These are phyloP conservation scores for Scytalidium lignicola DNA, from an alignment of 2,329 filamentous ascomycete species.

Conservation along the genomic window DNA sequence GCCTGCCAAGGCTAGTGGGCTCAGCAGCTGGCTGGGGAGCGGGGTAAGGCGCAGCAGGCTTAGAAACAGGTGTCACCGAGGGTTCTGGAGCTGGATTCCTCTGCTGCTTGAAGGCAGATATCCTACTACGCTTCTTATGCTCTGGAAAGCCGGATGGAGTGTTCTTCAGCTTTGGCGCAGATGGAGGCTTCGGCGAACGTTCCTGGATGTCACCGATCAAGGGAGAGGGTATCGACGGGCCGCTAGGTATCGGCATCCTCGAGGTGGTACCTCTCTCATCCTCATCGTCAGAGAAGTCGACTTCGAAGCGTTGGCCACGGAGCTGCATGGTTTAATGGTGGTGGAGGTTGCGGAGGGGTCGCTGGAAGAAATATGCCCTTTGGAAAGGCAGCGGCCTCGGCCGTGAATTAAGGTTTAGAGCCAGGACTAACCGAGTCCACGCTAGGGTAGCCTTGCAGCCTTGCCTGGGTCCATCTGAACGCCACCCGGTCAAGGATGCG, in stretches of 20 bases:
- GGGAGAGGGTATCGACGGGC: slow-evolving; percentile 25
- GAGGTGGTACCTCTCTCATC: slow-evolving; percentile 31
- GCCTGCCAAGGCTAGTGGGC: slow-evolving; percentile 13
- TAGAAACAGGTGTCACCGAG: slow-evolving; percentile 6
- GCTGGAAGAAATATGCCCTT: not conserved
- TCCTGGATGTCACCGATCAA: slow-evolving; percentile 75
- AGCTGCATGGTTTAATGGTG: slow-evolving; percentile 40
- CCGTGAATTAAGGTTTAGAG: not conserved
- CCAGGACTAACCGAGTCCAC: not conserved
- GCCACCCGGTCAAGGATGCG: not conserved
- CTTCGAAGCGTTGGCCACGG: slow-evolving; percentile 54
- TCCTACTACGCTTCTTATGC: slow-evolving; percentile 69
- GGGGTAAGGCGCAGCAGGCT: slow-evolving; percentile 14
- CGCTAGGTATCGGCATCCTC: slow-evolving; percentile 18
- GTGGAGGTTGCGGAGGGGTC: slow-evolving; percentile 3
- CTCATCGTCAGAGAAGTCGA: slow-evolving; percentile 53
- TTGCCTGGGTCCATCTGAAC: not conserved
- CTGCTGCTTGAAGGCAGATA: slow-evolving; percentile 77
- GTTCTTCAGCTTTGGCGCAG: slow-evolving; percentile 53
- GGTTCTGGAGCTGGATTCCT: slow-evolving; percentile 26
- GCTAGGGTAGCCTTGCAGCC: not conserved
- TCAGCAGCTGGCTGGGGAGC: slow-evolving; percentile 11
- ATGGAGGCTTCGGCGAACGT: slow-evolving; percentile 60
- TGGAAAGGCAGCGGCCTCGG: not conserved
- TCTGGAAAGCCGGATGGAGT: slow-evolving; percentile 75